A percentile compares a stretch with the other conserved stretches of the same genome.
These are phyloP conservation scores for Xylaria sp. DNA, from an alignment of 2,329 filamentous ascomycete genomes.

Conservation along the genomic window DNA sequence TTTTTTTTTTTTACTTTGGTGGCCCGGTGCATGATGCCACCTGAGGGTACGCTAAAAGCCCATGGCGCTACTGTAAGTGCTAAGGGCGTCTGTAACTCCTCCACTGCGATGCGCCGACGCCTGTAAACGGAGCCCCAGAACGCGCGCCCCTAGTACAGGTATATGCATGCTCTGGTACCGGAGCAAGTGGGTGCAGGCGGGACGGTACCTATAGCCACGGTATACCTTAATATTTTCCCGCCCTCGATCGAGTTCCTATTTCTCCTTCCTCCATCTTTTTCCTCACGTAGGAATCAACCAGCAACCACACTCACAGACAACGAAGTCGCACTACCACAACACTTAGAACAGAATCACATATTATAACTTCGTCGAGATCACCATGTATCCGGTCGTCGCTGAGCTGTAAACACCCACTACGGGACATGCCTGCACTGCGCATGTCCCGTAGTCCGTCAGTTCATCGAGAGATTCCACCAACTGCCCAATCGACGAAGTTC, in stretches of 20 bases:
- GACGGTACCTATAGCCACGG: slow-evolving; percentile 35
- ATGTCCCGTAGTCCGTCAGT: slow-evolving; percentile 86
- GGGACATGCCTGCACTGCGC: slow-evolving; percentile 67
- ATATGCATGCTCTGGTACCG: background rate
- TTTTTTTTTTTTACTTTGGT: slow-evolving; percentile 18
- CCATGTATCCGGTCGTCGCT: slow-evolving; percentile 81
- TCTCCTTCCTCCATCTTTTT: slow-evolving; percentile 49
- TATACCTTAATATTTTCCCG: slow-evolving; percentile 46
- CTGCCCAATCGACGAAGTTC: slow-evolving; percentile 73
- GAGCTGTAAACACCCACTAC: slow-evolving; percentile 93
- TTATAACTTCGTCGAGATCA: slow-evolving; percentile 75
- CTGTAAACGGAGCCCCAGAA: background rate
- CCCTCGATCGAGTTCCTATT: slow-evolving; percentile 40
- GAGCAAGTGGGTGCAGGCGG: slow-evolving; percentile 30
- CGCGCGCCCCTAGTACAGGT: background rate
- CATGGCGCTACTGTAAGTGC: background rate
- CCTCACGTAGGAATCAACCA: slow-evolving; percentile 51
- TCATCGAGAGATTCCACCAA: slow-evolving; percentile 77
- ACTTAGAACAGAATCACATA: slow-evolving; percentile 45
- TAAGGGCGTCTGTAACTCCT: background rate
- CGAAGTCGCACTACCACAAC: slow-evolving; percentile 69
- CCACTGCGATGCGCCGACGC: background rate
- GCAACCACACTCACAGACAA: slow-evolving; percentile 64
- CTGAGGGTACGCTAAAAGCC: slow-evolving; percentile 5
- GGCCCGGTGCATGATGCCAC: slow-evolving; percentile 28